These are phyloP conservation scores for Plicaturopsis crispa DNA, from an alignment of 768 basidiomycete genomes.

Conservation along the genomic window DNA sequence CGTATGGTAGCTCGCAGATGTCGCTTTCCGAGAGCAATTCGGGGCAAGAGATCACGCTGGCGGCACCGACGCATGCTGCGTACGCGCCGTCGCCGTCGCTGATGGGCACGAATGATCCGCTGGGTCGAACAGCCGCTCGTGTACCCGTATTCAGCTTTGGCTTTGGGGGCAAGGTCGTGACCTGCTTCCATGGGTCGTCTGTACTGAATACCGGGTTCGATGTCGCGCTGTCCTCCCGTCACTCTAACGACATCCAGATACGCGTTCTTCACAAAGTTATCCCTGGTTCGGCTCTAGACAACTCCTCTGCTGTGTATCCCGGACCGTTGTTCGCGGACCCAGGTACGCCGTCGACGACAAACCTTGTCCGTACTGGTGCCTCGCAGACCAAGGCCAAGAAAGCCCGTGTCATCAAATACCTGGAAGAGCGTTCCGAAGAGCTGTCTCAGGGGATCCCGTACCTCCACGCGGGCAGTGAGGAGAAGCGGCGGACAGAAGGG, in stretches of 20 bases:
- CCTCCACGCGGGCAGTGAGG: slow-evolving; percentile 39
- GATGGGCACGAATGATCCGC: slow-evolving; percentile 74
- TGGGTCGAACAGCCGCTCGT: slow-evolving; percentile 63
- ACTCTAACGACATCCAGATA: slow-evolving; percentile 62
- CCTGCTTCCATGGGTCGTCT: slow-evolving; percentile 75
- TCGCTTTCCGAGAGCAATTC: too few relatives aligned
- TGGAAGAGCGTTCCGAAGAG: slow-evolving; percentile 70
- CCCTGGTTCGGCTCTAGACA: slow-evolving; percentile 54
- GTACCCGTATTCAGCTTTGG: slow-evolving; percentile 86
- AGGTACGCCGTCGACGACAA: slow-evolving; percentile 38
- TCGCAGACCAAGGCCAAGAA: slow-evolving; percentile 80
- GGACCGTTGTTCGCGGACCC: slow-evolving; percentile 84
- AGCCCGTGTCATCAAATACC: slow-evolving; percentile 64
- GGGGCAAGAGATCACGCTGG: slow-evolving; percentile 19
- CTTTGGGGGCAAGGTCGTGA: slow-evolving; percentile 85
- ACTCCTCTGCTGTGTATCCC: slow-evolving; percentile 57
- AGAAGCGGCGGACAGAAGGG: slow-evolving; percentile 61
- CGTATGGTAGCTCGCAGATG: too few relatives aligned
- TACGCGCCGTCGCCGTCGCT: slow-evolving; percentile 86
- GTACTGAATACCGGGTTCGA: slow-evolving; percentile 70
- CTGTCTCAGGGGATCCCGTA: slow-evolving; percentile 73
- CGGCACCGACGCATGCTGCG: slow-evolving; percentile 35
- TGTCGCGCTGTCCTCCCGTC: slow-evolving; percentile 65
- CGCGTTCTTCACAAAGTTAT: slow-evolving; percentile 62
- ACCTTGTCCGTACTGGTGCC: slow-evolving; percentile 45